Evolutionary conservation across 352 stramenopile genomes (phyloP).

Genomic region (Globisporangium cederbergense): DNA sequence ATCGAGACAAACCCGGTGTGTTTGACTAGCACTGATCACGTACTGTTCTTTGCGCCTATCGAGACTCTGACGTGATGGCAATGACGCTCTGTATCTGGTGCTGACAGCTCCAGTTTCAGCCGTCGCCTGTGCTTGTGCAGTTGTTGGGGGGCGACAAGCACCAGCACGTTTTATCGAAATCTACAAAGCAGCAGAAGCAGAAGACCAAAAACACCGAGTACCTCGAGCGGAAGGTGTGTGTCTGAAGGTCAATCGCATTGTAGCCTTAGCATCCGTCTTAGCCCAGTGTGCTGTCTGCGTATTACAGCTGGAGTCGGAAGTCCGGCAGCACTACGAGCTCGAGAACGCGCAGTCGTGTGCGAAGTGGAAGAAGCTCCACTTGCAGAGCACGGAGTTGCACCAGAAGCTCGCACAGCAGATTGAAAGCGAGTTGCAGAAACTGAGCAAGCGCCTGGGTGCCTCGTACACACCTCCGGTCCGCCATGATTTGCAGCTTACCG

Average conservation of each 20-base stretch:
- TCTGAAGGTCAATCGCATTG: not conserved
- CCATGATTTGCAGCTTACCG: too few species aligned
- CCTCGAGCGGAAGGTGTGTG: conserved; percentile 43
- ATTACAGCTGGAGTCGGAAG: conserved; percentile 49
- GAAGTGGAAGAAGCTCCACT: conserved; percentile 52
- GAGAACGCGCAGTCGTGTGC: conserved; percentile 44
- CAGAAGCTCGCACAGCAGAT: conserved; percentile 25
- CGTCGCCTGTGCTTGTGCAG: conserved; percentile 42
- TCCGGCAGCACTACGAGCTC: conserved; percentile 55
- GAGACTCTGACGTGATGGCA: too few species aligned
- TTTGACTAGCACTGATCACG: not conserved
- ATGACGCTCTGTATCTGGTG: not conserved
- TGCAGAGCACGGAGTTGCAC: conserved; percentile 21
- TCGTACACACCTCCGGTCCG: not conserved
- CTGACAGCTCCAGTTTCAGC: conserved; percentile 45
- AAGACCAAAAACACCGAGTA: conserved; percentile 38
- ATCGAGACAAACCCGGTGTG: conserved; percentile 46
- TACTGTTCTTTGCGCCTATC: not conserved
- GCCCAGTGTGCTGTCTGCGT: not conserved
- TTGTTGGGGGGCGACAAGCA: conserved; percentile 38
- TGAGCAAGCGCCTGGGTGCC: conserved; percentile 17
- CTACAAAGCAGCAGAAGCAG: conserved; percentile 27
- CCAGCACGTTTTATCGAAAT: conserved; percentile 13
- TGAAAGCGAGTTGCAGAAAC: conserved; percentile 27
- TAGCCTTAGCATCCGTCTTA: too few species aligned